These are phyloP conservation scores for Ophiostoma himal-ulmi DNA, from an alignment of 2,329 filamentous ascomycete genomes.

Conservation along the genomic window DNA sequence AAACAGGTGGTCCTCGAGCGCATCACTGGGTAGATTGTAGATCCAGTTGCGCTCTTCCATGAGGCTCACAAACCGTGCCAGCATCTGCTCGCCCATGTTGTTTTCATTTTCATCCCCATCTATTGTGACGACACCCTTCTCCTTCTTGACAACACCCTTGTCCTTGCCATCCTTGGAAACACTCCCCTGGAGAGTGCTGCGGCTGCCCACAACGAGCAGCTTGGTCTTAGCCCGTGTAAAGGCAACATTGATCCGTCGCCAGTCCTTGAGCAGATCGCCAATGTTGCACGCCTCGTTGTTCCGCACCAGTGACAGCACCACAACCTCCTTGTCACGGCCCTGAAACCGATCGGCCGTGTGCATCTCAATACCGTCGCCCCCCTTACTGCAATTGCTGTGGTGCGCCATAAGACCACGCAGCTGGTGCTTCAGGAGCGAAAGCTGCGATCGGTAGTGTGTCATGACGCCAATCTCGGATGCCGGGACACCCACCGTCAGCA, in stretches of 20 bases:
- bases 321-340: constrained; percentile 88
- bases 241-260: constrained; percentile 90
- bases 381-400: background rate
- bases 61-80: constrained; percentile 67
- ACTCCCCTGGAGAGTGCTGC: constrained; percentile 56
- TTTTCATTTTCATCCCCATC: constrained; percentile 35
- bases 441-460: constrained; percentile 91
- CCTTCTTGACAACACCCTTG: constrained; percentile 50
- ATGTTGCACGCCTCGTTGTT: constrained; percentile 77
- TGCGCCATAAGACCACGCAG: constrained; percentile 45
- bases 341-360: constrained; percentile 97
- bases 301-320: constrained; percentile 80
- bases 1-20: constrained; percentile 63
- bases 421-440: constrained; percentile 71
- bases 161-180: constrained; percentile 31
- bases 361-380: constrained; percentile 66
- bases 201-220: constrained; percentile 79
- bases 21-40: constrained; percentile 61
- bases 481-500: constrained; percentile 70
- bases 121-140: constrained; percentile 28
- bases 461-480: constrained; percentile 82
- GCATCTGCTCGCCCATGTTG: constrained; percentile 60
- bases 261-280: constrained; percentile 87
- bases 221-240: constrained; percentile 92
- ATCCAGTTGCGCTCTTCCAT: constrained; percentile 78